Evolutionary conservation across 2,329 filamentous ascomycete species (phyloP).

Genomic region (Gremmenia infestans): DNA sequence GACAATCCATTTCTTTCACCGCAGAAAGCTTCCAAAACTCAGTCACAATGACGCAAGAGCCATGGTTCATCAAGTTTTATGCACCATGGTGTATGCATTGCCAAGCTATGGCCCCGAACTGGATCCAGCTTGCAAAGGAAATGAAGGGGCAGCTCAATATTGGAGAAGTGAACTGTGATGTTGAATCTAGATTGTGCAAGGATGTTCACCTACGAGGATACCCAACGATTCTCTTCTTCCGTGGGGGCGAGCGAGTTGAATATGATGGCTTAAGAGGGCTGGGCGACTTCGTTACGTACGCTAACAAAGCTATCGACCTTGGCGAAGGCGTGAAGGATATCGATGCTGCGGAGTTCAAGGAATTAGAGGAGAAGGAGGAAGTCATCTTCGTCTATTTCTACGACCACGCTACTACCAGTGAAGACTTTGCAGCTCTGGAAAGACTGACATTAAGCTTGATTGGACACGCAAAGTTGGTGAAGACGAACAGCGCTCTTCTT

Average conservation of each 20-base stretch:
- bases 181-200: slow-evolving; percentile 83
- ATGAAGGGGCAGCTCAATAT: slow-evolving; percentile 88
- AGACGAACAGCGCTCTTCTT: slow-evolving; percentile 74
- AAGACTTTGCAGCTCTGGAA: slow-evolving; percentile 87
- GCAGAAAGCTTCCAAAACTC: slow-evolving; percentile 80
- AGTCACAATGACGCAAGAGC: slow-evolving; percentile 81
- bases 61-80: slow-evolving; percentile 99
- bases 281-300: slow-evolving; percentile 82
- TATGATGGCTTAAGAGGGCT: slow-evolving; percentile 89
- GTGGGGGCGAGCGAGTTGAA: slow-evolving; percentile 84
- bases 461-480: slow-evolving; percentile 87
- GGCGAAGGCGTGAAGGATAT: slow-evolving; percentile 76
- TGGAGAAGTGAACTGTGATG: slow-evolving; percentile 93
- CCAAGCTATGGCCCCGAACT: slow-evolving; percentile 84
- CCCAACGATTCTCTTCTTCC: slow-evolving; percentile 90
- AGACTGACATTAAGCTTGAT: slow-evolving; percentile 82
- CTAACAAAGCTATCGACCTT: slow-evolving; percentile 78
- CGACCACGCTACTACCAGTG: slow-evolving; percentile 85
- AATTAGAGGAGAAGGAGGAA: slow-evolving; percentile 86
- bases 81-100: slow-evolving; percentile 97
- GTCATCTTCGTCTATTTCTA: slow-evolving; percentile 98
- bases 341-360: slow-evolving; percentile 68
- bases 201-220: slow-evolving; percentile 76
- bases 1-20: slow-evolving; percentile 69
- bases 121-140: slow-evolving; percentile 83